Conservation (phyloP, 345 rosid genomes). For the Reutealis trisperma region DNA sequence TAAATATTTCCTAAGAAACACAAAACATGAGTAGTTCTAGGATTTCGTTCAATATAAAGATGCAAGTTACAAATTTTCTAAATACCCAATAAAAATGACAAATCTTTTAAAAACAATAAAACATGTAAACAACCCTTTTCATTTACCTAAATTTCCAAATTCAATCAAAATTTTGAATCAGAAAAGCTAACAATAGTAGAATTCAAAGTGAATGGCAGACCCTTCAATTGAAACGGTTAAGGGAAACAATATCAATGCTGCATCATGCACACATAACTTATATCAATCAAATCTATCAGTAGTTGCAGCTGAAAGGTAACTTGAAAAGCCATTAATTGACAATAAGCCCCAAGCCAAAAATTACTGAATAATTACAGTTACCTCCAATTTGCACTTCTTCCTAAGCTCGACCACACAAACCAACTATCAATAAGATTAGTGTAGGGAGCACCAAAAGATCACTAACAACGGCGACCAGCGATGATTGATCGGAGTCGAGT, state of each 20-base stretch:
- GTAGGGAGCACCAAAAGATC: neutral
- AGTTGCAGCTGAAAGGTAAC: neutral
- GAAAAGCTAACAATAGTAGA: neutral
- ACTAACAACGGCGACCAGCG: neutral
- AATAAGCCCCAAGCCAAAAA: neutral
- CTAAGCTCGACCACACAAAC: neutral
- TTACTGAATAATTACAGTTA: neutral
- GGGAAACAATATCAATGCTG: too few relatives aligned
- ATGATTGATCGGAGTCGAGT: neutral
- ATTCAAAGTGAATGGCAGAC: neutral
- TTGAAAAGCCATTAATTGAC: neutral
- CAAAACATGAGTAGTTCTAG: too few relatives aligned
- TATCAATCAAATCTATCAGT: neutral
- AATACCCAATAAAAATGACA: too few relatives aligned
- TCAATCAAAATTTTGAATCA: too few relatives aligned
- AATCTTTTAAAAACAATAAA: too few relatives aligned
- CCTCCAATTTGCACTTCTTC: neutral
- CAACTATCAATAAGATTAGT: neutral
- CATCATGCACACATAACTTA: too few relatives aligned
- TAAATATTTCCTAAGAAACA: neutral
- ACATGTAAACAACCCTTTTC: too few relatives aligned
- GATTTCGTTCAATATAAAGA: too few relatives aligned
- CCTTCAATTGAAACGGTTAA: too few relatives aligned
- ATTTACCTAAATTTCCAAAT: neutral
- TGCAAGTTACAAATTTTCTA: too few relatives aligned